Percentiles rank a stretch among this genome's conserved stretches.
phyloP scores from a whole-genome alignment of 1,284 basidiomycete species.

The Ceratobasidium sp. region DNA sequence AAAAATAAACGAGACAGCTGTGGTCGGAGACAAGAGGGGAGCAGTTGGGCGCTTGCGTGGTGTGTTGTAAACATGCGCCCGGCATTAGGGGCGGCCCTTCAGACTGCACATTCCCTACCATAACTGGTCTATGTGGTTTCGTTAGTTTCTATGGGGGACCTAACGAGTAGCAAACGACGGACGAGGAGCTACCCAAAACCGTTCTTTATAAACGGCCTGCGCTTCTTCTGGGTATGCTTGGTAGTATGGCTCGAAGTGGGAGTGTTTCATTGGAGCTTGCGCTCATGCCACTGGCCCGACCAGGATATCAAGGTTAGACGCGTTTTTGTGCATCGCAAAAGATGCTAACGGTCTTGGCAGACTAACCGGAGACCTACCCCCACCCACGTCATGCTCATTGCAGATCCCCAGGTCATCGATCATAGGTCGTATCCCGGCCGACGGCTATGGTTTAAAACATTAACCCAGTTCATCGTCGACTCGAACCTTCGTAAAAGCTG shows the following conservation, averaged over 20 bases:
- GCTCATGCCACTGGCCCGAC: slow-evolving; percentile 66
- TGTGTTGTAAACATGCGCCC: slow-evolving; percentile 16
- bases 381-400: slow-evolving; percentile 75
- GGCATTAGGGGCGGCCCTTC: slow-evolving; percentile 19
- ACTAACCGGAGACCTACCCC: slow-evolving; percentile 52
- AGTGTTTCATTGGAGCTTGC: slow-evolving; percentile 62
- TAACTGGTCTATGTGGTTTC: neutral
- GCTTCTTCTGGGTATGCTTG: slow-evolving; percentile 68
- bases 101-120: slow-evolving; percentile 17
- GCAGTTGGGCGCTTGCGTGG: neutral
- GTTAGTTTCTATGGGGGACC: slow-evolving; percentile 2
- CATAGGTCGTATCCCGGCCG: slow-evolving; percentile 60
- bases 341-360: slow-evolving; percentile 44
- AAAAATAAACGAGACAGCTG: slow-evolving; percentile 16
- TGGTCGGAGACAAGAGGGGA: slow-evolving; percentile 24
- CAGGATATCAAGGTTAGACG: slow-evolving; percentile 47
- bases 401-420: slow-evolving; percentile 82
- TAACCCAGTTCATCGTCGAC: slow-evolving; percentile 67
- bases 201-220: slow-evolving; percentile 59
- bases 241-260: slow-evolving; percentile 81
- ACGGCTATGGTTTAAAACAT: slow-evolving; percentile 55
- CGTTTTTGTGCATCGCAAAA: slow-evolving; percentile 38
- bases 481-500: slow-evolving; percentile 80
- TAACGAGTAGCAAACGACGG: slow-evolving; percentile 26
- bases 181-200: slow-evolving; percentile 39